Percentiles rank a stretch among this genome's conserved stretches.
phyloP scores from a whole-genome alignment of 1,284 basidiomycete genomes.

The Rhodotorula sp. region DNA sequence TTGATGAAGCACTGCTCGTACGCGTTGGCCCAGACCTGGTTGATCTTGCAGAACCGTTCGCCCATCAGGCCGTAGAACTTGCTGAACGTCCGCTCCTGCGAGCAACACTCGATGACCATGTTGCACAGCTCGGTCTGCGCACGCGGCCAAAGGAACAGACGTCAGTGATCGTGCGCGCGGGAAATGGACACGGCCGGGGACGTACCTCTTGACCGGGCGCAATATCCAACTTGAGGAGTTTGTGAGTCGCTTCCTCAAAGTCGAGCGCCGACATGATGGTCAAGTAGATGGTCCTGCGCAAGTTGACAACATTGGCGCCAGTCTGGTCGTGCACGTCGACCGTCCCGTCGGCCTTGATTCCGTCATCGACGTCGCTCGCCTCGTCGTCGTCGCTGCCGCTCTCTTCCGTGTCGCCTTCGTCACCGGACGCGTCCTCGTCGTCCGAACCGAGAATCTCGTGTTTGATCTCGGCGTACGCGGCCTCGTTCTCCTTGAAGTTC shows the following conservation, averaged over 20 bases:
- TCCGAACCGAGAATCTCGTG: slow-evolving; percentile 80
- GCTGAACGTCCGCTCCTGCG: slow-evolving; percentile 95
- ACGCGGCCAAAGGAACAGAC: neutral
- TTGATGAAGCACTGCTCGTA: slow-evolving; percentile 83
- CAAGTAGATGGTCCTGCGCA: slow-evolving; percentile 89
- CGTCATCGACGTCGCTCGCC: slow-evolving; percentile 55
- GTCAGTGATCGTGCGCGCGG: neutral
- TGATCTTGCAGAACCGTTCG: slow-evolving; percentile 93
- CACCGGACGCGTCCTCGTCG: slow-evolving; percentile 58
- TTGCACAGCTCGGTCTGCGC: slow-evolving; percentile 86
- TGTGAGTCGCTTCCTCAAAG: slow-evolving; percentile 98
- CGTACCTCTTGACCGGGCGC: slow-evolving; percentile 86
- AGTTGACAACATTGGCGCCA: slow-evolving; percentile 91
- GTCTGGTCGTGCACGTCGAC: slow-evolving; percentile 92
- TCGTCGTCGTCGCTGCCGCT: slow-evolving; percentile 63
- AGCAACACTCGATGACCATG: slow-evolving; percentile 99
- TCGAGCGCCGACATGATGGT: slow-evolving; percentile 88
- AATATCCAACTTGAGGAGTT: slow-evolving; percentile 88
- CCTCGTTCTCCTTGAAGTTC: slow-evolving; percentile 85
- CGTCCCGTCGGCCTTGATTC: slow-evolving; percentile 61
- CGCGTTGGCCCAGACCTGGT: slow-evolving; percentile 85
- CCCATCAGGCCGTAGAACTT: slow-evolving; percentile 94
- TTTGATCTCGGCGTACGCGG: slow-evolving; percentile 88
- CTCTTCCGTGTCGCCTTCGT: slow-evolving; percentile 64
- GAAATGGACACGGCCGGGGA: slow-evolving; percentile 13